phyloP scores from a whole-genome alignment of 2,329 filamentous ascomycete species.

The Colletotrichum liaoningense region DNA sequence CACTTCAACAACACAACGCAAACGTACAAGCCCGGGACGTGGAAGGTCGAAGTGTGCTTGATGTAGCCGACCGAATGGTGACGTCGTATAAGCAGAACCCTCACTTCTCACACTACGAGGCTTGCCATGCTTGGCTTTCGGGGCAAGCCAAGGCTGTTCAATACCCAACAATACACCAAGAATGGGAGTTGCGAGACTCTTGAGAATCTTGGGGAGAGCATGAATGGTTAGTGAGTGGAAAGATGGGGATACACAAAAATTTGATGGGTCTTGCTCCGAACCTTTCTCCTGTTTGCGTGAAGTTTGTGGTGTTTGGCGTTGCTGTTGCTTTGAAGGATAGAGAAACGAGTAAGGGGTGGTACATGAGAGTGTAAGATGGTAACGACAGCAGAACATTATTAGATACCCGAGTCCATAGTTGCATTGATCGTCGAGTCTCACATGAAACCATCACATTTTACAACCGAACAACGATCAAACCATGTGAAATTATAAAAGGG shows the following conservation, averaged over 20 bases:
- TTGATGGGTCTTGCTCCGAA: background rate
- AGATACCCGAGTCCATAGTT: constrained; percentile 13
- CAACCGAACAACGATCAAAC: background rate
- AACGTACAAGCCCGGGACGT: constrained; percentile 60
- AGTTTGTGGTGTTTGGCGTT: background rate
- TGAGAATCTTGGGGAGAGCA: background rate
- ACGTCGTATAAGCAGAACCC: constrained; percentile 43
- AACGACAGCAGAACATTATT: background rate
- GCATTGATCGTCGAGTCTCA: background rate
- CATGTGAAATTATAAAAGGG: background rate
- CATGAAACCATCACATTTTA: background rate
- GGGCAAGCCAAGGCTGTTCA: constrained; percentile 51
- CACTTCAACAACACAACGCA: constrained; percentile 58
- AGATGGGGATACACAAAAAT: constrained; percentile 18
- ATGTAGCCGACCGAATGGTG: constrained; percentile 57
- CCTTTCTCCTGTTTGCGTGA: background rate
- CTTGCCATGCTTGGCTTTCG: constrained; percentile 58
- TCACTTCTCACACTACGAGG: constrained; percentile 56
- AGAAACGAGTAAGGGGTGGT: background rate
- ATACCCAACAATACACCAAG: constrained; percentile 51
- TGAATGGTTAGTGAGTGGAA: too few species aligned
- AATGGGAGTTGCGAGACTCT: constrained; percentile 47
- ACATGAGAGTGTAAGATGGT: background rate
- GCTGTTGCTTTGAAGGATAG: background rate
- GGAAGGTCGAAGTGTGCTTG: constrained; percentile 56